Evolutionary conservation across 2,329 filamentous ascomycete species (phyloP), one percentile per base, ranked within the genome.

Genomic region (Trichoderma sp.): DNA sequence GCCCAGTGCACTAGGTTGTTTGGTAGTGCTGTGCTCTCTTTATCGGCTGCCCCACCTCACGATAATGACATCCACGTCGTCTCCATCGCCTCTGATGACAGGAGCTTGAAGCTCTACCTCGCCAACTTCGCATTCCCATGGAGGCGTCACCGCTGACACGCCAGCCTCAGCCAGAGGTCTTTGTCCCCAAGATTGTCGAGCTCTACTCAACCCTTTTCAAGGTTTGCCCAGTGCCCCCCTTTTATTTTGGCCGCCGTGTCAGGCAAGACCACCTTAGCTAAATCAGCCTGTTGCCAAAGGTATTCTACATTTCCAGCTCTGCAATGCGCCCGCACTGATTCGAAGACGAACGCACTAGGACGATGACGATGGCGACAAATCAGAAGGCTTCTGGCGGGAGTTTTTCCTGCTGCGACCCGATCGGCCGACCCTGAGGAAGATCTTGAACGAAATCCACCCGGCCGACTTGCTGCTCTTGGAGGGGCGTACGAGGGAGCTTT

Each of bases 361-460:
- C 72, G 87, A 89, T 67, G 86, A 91, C 71, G 87, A 89, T 70
- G 80, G 83, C 63, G 91, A 94, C 33, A 91, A 91, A 71, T 88
- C 92, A 0, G 93, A 97, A 71, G 95, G 94, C 55, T 99, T 97
- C 82, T 99, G 96, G 96, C 87, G 89, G 73, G 96, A 97, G 81
- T 94, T 99, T 82, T 99, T 99, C 79, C 86, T 99, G 47, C 85
- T 97, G 70, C 90, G 89, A 72, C 94, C 95, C 27, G 93, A 97
- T 77, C 86, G 88, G 67, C 79, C 84, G 5, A 87, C 89, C 60
- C 83, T 99, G 72, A 87, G 88, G 77, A 83, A 82, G 61, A 86
- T 94, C 59, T 83, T 99, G 71, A 87, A 89, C 72, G 83, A 86
- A n/a, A 83, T 96, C 52, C 86, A 87, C 63, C 88, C 93, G 6